Conservation (phyloP, 495 filamentous ascomycete genomes). For the Xylaria flabelliformis region DNA sequence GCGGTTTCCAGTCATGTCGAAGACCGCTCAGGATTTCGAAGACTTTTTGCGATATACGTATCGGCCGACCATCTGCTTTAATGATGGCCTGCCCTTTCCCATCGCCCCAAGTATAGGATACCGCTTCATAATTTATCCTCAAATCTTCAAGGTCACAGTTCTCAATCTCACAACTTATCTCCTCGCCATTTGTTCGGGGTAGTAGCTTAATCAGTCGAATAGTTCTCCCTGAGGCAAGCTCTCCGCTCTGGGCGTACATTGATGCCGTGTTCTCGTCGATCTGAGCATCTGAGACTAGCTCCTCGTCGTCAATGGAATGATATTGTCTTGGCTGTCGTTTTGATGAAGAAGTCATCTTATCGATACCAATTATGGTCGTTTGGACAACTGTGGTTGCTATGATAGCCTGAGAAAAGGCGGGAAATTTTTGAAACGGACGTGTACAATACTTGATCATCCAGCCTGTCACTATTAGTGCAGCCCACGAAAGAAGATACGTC, state of each 20-base stretch:
- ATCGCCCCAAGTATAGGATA: constrained; percentile 41
- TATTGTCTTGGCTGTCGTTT: background rate
- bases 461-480: background rate
- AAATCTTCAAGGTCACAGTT: constrained; percentile 15
- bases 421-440: background rate
- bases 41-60: constrained; percentile 24
- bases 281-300: background rate
- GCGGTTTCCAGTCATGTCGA: constrained; percentile 14
- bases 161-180: constrained; percentile 30
- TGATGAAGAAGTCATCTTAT: background rate
- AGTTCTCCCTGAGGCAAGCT: constrained; percentile 19
- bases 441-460: constrained; percentile 6
- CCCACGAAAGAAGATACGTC: constrained; percentile 3
- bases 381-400: constrained; percentile 7
- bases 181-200: constrained; percentile 12
- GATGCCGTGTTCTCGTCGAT: constrained; percentile 16
- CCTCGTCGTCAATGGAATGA: background rate
- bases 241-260: constrained; percentile 10
- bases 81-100: constrained; percentile 18
- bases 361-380: background rate
- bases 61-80: constrained; percentile 2
- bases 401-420: constrained; percentile 8
- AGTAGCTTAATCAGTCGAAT: constrained; percentile 31
- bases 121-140: constrained; percentile 28
- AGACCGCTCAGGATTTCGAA: constrained; percentile 3